Conservation (phyloP, 2,329 filamentous ascomycete species). For the Tolypocladium sp. region DNA sequence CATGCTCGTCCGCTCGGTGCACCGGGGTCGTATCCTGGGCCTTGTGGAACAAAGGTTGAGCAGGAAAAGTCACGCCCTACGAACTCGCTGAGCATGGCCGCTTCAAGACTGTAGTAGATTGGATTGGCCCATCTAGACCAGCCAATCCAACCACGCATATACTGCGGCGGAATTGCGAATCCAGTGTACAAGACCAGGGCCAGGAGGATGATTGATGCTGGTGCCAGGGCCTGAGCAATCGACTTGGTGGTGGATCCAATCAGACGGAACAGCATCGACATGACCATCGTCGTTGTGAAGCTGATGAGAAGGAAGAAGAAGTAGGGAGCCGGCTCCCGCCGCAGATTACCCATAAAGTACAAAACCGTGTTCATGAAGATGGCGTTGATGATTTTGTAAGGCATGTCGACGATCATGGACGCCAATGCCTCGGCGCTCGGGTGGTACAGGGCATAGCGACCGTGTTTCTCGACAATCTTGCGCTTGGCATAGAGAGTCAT, state of each 20-base stretch:
- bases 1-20: background rate
- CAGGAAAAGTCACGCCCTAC: constrained; percentile 18
- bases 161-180: constrained; percentile 30
- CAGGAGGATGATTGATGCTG: constrained; percentile 9
- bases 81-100: constrained; percentile 61
- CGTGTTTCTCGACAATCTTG: constrained; percentile 28
- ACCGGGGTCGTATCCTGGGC: background rate
- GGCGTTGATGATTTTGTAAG: constrained; percentile 28
- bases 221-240: background rate
- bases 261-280: background rate
- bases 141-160: constrained; percentile 55
- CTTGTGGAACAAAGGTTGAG: background rate
- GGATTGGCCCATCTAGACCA: constrained; percentile 63
- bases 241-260: background rate
- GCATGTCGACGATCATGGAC: constrained; percentile 31
- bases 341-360: background rate
- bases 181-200: constrained; percentile 34
- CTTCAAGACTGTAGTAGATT: constrained; percentile 57
- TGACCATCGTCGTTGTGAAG: background rate
- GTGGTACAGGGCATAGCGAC: constrained; percentile 28
- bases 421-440: constrained; percentile 24
- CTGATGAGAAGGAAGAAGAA: background rate
- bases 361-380: background rate
- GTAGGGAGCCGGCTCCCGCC: background rate
- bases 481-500: constrained; percentile 27